phyloP scores from a whole-genome alignment of 306 rosid genomes.

The Hippophae tibetana region DNA sequence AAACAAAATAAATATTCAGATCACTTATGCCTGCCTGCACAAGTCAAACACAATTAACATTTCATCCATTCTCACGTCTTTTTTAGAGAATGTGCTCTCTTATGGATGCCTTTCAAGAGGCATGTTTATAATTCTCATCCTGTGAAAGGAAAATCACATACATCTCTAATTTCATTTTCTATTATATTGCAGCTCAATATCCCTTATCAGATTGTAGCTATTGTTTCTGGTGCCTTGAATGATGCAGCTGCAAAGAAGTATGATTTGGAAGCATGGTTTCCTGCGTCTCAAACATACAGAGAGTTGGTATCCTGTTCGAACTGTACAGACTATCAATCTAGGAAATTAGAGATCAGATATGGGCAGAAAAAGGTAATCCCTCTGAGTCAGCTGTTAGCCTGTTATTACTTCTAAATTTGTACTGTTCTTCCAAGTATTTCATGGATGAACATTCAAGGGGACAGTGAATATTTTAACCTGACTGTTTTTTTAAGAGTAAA shows the following conservation, averaged over 20 bases:
- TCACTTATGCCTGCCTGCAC: neutral
- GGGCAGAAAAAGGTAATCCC: slow-evolving; percentile 84
- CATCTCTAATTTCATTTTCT: neutral
- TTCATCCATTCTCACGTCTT: neutral
- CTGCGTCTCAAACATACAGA: slow-evolving; percentile 76
- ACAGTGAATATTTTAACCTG: too few species aligned
- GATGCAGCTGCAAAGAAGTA: slow-evolving; percentile 97
- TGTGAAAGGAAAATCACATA: too few species aligned
- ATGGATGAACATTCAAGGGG: neutral
- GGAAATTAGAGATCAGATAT: slow-evolving; percentile 77
- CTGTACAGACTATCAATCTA: slow-evolving; percentile 91
- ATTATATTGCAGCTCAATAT: slow-evolving; percentile 46
- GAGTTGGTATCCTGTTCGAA: slow-evolving; percentile 93
- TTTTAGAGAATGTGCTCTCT: neutral
- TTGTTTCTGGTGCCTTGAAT: slow-evolving; percentile 95
- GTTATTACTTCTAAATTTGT: neutral
- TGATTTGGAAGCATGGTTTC: slow-evolving; percentile 96
- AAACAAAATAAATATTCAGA: neutral
- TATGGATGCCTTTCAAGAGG: neutral
- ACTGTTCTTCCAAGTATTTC: neutral
- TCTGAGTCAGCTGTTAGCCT: neutral
- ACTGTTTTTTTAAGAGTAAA: too few species aligned
- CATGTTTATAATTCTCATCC: too few species aligned
- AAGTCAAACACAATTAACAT: neutral
- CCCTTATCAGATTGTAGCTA: slow-evolving; percentile 79